Evolutionary conservation across 2,329 filamentous ascomycete genomes (phyloP), one percentile per base, ranked within the genome.

Genomic region (Moelleriella libera): DNA sequence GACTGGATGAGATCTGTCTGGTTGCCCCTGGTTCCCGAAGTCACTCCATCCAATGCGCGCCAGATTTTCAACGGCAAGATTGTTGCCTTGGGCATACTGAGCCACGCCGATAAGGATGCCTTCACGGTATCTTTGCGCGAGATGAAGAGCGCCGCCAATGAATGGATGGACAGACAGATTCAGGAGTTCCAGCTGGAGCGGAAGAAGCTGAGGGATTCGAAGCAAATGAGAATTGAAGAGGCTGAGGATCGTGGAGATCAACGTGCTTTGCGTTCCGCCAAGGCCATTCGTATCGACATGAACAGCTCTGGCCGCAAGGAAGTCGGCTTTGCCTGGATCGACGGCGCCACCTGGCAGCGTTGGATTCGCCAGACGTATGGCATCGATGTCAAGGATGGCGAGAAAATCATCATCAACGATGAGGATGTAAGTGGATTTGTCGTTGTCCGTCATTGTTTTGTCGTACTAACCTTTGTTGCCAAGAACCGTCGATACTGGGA

Each of bases 151-250:
- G 92, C 92, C 1, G 92, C 92, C 7, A 76, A 89, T 51, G 92
- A 97, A 64, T 98, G 92, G 89, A 95, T 97, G 78, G 90, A 97
- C 63, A 92, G 94, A 68, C 87, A 96, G 65, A 84, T 87, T 14
- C 82, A 90, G 55, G 75, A 88, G 40, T 96, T 95, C 72, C 87
- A 95, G 63, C 78, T 94, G 12, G 90, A 97, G 66, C 76, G 90
- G 49, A 88, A 96, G 68, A 92, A 95, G 64, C 74, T 96, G 45
- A 83, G 92, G 46, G 89, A 97, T 63, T 82, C 88, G 5, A 98
- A 98, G 70, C 88, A 97, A 63, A 73, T 96, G 52, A 82, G 90
- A 44, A 92, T 98, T 48, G 92, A 98, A 63, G 92, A 98, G 65
- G 94, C 92, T 5, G 85, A 96, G 62, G 90, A 96, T 62, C 84